Evolutionary conservation across 306 rosid species (phyloP).

Genomic region (Cucurbita argyrosperma): DNA sequence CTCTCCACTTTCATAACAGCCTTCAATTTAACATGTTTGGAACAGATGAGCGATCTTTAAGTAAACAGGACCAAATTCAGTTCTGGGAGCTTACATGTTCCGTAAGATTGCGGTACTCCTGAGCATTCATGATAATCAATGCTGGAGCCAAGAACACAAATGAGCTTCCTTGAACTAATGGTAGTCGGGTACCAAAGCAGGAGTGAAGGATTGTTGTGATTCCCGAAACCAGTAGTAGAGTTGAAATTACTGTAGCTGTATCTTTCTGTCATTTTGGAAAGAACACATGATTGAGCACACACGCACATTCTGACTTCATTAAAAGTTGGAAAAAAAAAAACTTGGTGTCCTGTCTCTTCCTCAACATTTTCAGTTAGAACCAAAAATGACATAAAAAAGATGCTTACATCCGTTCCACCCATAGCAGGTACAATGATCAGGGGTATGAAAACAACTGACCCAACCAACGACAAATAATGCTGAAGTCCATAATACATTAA

Average conservation of each 20-base stretch:
- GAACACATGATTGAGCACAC: constrained; percentile 1
- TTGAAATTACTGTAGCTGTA: constrained; percentile 74
- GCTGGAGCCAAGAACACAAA: constrained; percentile 89
- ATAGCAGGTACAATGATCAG: constrained; percentile 59
- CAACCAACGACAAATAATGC: constrained; percentile 80
- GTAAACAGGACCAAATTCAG: background rate
- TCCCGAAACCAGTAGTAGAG: constrained; percentile 83
- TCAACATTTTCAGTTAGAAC: constrained; percentile 3
- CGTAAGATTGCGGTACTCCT: constrained; percentile 64
- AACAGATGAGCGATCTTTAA: background rate
- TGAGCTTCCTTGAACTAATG: constrained; percentile 96
- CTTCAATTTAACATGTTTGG: background rate
- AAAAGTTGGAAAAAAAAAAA: background rate
- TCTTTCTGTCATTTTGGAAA: constrained; percentile 46
- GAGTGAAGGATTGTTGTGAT: constrained; percentile 66
- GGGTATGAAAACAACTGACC: constrained; percentile 76
- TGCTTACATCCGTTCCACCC: constrained; percentile 82
- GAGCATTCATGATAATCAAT: constrained; percentile 60
- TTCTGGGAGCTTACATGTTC: constrained; percentile 52
- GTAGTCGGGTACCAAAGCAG: constrained; percentile 79
- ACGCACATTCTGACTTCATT: background rate
- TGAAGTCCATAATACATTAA: constrained; percentile 73
- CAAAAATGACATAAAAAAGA: constrained; percentile 9
- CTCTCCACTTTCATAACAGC: background rate
- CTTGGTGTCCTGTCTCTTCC: background rate